phyloP scores from a whole-genome alignment of 108 stramenopile genomes.

The Discostella pseudostelligera region DNA sequence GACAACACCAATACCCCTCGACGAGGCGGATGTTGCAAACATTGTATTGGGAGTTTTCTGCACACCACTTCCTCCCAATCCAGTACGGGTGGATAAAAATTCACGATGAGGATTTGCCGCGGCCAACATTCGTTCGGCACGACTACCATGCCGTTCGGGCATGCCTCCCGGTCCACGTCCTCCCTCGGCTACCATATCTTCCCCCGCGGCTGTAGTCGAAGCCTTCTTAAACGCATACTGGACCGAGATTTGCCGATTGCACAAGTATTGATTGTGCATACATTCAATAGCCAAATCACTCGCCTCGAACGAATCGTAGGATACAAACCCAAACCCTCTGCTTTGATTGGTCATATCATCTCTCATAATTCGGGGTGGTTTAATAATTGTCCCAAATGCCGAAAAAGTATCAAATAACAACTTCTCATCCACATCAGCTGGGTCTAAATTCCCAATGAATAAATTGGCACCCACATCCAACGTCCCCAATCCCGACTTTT shows the following conservation, averaged over 20 bases:
- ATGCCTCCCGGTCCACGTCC: constrained; percentile 53
- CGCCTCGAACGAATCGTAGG: constrained; percentile 92
- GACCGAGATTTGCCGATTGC: constrained; percentile 93
- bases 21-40: constrained; percentile 32
- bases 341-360: constrained; percentile 83
- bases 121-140: constrained; percentile 97
- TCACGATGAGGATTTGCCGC: constrained; percentile 65
- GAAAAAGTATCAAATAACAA: constrained; percentile 97
- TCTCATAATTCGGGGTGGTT: constrained; percentile 87
- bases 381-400: constrained; percentile 94
- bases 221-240: constrained; percentile 98
- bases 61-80: constrained; percentile 37
- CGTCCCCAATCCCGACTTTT: constrained; percentile 60
- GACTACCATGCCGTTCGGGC: constrained; percentile 93
- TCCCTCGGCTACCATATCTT: constrained; percentile 44
- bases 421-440: constrained; percentile 95
- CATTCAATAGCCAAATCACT: constrained; percentile 97
- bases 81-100: constrained; percentile 44
- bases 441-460: constrained; percentile 96
- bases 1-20: not conserved
- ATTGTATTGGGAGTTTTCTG: constrained; percentile 46
- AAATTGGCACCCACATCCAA: constrained; percentile 97
- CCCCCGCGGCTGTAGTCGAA: constrained; percentile 38
- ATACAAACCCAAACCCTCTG: constrained; percentile 96
- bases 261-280: constrained; percentile 97